Conservation (phyloP, 345 rosid genomes). For the Durio zibethinus region DNA sequence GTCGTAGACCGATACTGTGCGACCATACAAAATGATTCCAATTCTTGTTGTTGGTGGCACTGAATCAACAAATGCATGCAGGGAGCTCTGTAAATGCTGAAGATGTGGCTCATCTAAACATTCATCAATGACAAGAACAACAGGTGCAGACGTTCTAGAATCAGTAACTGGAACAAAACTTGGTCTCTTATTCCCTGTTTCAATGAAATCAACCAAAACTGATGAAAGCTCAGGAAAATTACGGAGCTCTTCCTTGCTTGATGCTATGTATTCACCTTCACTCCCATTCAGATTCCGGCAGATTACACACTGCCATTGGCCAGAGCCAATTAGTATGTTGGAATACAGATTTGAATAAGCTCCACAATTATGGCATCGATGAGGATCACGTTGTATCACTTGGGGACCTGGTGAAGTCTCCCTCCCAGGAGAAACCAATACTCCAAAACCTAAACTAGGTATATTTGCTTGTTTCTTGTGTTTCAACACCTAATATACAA, state of each 20-base stretch:
- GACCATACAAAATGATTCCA: constrained; percentile 80
- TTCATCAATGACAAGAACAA: constrained; percentile 88
- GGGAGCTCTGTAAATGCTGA: constrained; percentile 92
- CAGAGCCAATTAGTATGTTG: constrained; percentile 80
- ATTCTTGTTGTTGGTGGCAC: constrained; percentile 73
- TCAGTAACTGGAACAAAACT: constrained; percentile 89
- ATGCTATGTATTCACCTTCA: constrained; percentile 80
- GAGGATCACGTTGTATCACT: constrained; percentile 77
- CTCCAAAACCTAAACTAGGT: constrained; percentile 92
- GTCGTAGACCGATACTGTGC: constrained; percentile 86
- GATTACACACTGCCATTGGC: constrained; percentile 95
- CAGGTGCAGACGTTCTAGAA: constrained; percentile 79
- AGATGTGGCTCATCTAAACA: constrained; percentile 96
- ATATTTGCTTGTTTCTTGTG: constrained; percentile 87
- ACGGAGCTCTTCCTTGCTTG: constrained; percentile 66
- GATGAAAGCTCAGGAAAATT: constrained; percentile 74
- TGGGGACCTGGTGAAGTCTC: constrained; percentile 79
- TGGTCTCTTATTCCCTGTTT: constrained; percentile 78
- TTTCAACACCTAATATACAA: constrained; percentile 59
- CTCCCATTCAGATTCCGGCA: constrained; percentile 73
- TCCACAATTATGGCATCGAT: constrained; percentile 87
- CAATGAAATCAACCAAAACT: constrained; percentile 79
- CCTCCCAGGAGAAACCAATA: constrained; percentile 78
- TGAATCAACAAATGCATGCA: constrained; percentile 93
- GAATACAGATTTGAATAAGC: constrained; percentile 86